Evolutionary conservation across 2,329 filamentous ascomycete species (phyloP).

Genomic region (Beauveria sp.): DNA sequence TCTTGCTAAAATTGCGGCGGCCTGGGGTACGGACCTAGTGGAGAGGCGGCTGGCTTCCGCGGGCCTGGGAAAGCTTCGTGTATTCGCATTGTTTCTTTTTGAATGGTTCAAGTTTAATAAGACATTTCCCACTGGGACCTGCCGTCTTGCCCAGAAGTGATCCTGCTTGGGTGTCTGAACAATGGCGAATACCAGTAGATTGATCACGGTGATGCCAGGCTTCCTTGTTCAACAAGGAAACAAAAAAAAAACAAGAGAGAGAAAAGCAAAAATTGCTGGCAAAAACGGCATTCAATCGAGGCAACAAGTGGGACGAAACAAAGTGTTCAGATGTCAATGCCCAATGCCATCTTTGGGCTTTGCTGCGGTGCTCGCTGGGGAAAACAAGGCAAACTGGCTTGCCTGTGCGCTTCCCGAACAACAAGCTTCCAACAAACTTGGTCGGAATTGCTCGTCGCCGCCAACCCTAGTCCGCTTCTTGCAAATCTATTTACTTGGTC

Average conservation of each 20-base stretch:
- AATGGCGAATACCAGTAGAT: not conserved
- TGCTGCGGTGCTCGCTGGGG: not conserved
- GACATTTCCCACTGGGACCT: not conserved
- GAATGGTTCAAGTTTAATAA: not conserved
- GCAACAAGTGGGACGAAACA: slow-evolving; percentile 6
- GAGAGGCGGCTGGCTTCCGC: slow-evolving; percentile 7
- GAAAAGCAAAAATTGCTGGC: not conserved
- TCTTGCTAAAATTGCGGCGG: slow-evolving; percentile 20
- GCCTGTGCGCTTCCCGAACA: not conserved
- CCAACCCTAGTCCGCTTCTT: too few relatives aligned
- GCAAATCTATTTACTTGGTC: not conserved
- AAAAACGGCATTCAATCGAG: not conserved
- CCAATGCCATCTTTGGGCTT: not conserved
- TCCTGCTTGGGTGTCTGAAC: not conserved
- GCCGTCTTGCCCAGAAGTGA: not conserved
- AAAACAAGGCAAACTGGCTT: not conserved
- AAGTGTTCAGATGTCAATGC: not conserved
- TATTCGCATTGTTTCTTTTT: not conserved
- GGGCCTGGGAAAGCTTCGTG: not conserved
- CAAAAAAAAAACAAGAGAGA: not conserved
- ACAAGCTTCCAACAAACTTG: not conserved
- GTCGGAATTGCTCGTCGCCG: not conserved
- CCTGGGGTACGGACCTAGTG: slow-evolving; percentile 4
- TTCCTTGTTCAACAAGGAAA: not conserved
- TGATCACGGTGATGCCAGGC: not conserved